These are phyloP conservation scores for Solanum okadae DNA, from an alignment of 257 asterid species.

Conservation along the genomic window DNA sequence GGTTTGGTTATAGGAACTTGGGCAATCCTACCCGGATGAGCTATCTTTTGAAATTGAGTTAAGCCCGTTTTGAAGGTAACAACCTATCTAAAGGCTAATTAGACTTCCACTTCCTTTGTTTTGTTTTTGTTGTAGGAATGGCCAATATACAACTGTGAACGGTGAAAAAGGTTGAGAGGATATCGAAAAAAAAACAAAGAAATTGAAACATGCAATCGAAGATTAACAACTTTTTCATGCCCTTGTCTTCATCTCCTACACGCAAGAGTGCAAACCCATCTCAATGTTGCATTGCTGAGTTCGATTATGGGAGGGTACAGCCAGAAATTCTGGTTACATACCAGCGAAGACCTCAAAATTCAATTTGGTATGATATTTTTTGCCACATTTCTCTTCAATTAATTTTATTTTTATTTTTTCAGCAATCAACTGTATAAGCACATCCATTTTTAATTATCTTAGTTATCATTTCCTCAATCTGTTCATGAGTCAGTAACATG, in stretches of 20 bases:
- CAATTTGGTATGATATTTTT: background rate
- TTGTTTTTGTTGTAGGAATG: no score
- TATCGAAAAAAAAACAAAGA: background rate
- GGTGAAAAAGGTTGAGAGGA: background rate
- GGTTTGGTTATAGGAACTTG: background rate
- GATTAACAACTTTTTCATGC: constrained; percentile 52
- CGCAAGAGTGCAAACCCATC: background rate
- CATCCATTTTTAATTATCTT: constrained; percentile 45
- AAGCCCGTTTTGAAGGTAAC: background rate
- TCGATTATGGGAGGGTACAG: background rate
- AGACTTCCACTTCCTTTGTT: no score
- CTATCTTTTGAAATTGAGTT: background rate
- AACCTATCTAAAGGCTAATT: no score
- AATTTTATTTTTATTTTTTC: background rate
- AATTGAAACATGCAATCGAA: constrained; percentile 39
- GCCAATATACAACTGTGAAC: background rate
- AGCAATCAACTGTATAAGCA: background rate
- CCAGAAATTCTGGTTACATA: background rate
- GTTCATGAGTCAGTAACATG: constrained; percentile 65
- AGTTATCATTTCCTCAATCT: constrained; percentile 67
- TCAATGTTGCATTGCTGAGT: background rate
- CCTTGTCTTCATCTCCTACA: constrained; percentile 1
- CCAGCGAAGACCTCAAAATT: background rate
- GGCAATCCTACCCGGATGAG: background rate
- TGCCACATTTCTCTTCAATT: background rate